Conservation (phyloP, 495 filamentous ascomycete genomes). For the Penicillium cinerascens region DNA sequence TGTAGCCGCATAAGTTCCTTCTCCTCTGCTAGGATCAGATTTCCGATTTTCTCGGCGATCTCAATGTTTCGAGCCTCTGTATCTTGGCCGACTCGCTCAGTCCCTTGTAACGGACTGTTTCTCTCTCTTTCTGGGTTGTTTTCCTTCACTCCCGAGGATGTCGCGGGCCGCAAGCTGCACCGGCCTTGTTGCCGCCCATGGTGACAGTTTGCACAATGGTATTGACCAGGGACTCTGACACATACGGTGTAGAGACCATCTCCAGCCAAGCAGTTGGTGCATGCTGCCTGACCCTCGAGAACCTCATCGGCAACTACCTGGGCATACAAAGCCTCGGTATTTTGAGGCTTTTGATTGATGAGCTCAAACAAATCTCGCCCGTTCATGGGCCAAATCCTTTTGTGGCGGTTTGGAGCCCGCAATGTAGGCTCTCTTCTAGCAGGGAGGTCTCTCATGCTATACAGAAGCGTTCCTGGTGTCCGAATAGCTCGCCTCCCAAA, state of each 20-base stretch:
- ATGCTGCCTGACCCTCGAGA: neutral
- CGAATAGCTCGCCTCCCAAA: neutral
- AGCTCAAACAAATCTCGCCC: neutral
- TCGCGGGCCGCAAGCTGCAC: neutral
- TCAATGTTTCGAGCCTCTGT: neutral
- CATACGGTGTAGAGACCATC: no score
- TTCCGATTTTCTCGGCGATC: neutral
- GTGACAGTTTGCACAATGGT: neutral
- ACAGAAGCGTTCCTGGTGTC: neutral
- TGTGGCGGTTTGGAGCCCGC: neutral
- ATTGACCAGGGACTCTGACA: neutral
- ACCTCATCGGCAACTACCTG: neutral
- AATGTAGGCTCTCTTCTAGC: neutral
- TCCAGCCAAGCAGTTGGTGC: no score
- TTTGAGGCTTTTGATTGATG: neutral
- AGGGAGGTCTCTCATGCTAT: neutral
- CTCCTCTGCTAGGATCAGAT: neutral
- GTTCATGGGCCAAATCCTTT: neutral
- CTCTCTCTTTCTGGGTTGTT: neutral
- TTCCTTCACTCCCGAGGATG: neutral
- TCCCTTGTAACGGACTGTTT: neutral
- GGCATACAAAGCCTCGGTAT: neutral
- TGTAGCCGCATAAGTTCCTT: neutral
- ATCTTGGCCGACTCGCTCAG: neutral
- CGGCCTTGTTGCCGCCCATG: neutral